Evolutionary conservation across 129 eudicot genomes (phyloP), one percentile per base, ranked within the genome.

Genomic region (Glebionis coronaria): DNA sequence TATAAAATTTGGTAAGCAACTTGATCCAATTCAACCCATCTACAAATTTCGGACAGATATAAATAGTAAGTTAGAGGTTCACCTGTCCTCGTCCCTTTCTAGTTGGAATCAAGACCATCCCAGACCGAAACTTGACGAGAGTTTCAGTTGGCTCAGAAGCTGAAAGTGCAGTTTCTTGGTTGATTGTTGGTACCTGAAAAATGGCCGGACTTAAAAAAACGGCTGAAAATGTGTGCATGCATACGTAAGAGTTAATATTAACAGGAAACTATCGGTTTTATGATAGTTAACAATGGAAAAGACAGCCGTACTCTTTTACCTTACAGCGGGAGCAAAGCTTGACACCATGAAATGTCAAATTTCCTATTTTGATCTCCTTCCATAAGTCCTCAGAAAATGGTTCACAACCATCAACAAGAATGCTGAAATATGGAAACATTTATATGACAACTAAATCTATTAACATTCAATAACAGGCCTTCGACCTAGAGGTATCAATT

Each of bases 331-430:
- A 20, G 74, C 97, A 91, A 59, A 91, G 88, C 75, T 85, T 82
- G 23, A 73, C 90, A 38, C 88, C 95, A 64, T 65, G 59, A 58
- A 91, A 85, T 63, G 76, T 74, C 7, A 83, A 60, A 19, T 81
- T 56, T 40, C 78, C 80, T 40, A 91, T 79, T 35, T 65, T 61
- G n/a, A 91, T 55, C 78, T 87, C 88, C 66, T 66, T 83, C 97
- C 97, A 91, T 53, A 91, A 64, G 75, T 91, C 97, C 80, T 91
- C 97, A 58, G 83, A 62, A 73, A 83, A 87, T 20, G 97, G 95
- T 77, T 74, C 88, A 57, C 95, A 91, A 4, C 93, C 96, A 67
- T 87, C 93, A 66, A 91, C 88, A 69, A 88, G 61, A 69, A 88
- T 78, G 71, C 93, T 88, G 84, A 55, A 65, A 76, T 63, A 70